Conservation (phyloP, 108 stramenopile genomes). For the Mediolabrus comicus region DNA sequence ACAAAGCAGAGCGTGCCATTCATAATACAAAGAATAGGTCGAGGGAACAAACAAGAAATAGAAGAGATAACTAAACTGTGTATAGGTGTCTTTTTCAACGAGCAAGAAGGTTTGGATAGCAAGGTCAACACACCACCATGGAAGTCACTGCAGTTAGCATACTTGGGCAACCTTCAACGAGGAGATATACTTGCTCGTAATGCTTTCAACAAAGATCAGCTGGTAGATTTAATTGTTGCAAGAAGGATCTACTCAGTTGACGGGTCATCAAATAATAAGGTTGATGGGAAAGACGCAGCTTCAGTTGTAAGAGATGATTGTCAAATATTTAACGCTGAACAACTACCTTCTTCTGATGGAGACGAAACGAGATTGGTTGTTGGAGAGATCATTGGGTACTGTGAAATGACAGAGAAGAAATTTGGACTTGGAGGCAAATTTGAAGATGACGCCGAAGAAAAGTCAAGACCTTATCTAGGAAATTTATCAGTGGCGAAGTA, state of each 20-base stretch:
- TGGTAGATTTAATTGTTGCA: constrained; percentile 57
- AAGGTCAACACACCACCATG: constrained; percentile 15
- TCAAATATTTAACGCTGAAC: constrained; percentile 25
- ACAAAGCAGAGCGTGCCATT: constrained; percentile 31
- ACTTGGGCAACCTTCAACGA: constrained; percentile 40
- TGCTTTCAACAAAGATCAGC: constrained; percentile 36
- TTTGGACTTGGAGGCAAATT: constrained; percentile 62
- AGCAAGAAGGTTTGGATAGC: constrained; percentile 12
- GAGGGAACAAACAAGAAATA: constrained; percentile 33
- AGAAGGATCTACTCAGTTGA: constrained; percentile 45
- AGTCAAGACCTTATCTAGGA: constrained; percentile 61
- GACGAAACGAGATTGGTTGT: constrained; percentile 27
- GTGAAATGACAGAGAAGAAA: constrained; percentile 65
- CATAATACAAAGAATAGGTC: constrained; percentile 54
- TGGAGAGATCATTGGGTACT: constrained; percentile 78
- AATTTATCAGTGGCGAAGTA: constrained; percentile 64
- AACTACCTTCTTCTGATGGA: constrained; percentile 3
- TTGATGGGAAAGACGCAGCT: not conserved
- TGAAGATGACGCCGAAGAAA: constrained; percentile 7
- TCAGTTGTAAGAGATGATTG: not conserved
- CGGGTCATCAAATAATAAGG: not conserved
- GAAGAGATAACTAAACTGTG: constrained; percentile 57
- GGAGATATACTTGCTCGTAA: constrained; percentile 31
- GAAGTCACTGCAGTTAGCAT: constrained; percentile 38
- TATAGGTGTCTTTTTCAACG: constrained; percentile 78